Evolutionary conservation across 306 rosid species (phyloP), one percentile per base, ranked within the genome.

Genomic region (Lotus japonicus): DNA sequence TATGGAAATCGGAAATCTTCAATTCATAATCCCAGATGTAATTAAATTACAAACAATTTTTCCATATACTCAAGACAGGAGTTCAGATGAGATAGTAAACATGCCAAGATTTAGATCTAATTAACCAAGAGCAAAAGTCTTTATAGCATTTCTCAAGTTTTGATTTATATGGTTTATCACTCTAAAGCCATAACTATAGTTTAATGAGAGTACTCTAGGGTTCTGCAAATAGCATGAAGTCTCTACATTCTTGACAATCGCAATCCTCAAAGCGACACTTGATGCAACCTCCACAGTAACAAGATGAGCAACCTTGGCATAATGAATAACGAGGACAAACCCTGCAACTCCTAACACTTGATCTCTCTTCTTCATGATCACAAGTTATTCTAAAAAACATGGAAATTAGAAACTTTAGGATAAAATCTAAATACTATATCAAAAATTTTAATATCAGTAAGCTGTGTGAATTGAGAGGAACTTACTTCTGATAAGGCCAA

Each of bases 241-340:
- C 84, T 0, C 60, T 23, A 68, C 89, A 89, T 3, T 63, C 52
- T 3, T 68, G 87, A 58, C 92, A 84, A 5, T 19, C 33, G 45
- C 88, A 86, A 65, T 86, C 70, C 60, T 41, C 11, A 77, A 74
- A 89, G 23, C 89, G 88, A 76, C 92, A 86, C 58, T 31, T 75
- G 48, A 58, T 53, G 45, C 90, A 89, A 31, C 90, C 90, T 3
- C 48, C 13, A 11, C 90, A 89, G 11, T 67, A 80, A 15, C 88
- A 79, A 7, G 48, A 17, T 0, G 48, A 21, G 81, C 90, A 89
- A 18, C 87, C 92, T 18, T 10, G 5, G 58, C 90, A 82, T 9
- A 10, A 11, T 3, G 77, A 4, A 1, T 26, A 6, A n/a, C 71
- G 77, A 11, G 77, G 60, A 62, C 90, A 89, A 0, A 86, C 83